These are phyloP conservation scores for Urostyla sp. DNA, from an alignment of 73 alveolate species.

Conservation along the genomic window DNA sequence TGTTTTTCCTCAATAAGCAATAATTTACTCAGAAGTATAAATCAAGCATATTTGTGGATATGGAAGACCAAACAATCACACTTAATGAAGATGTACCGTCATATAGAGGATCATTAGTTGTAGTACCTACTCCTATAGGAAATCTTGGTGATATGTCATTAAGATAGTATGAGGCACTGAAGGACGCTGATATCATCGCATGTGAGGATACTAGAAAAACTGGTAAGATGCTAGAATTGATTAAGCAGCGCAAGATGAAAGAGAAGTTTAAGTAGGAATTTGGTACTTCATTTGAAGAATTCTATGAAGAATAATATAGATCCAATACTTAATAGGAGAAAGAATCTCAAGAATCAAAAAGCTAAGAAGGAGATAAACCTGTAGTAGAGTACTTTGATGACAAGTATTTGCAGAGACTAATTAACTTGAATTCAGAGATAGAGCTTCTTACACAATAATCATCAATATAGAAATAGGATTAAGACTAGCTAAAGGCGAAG, in stretches of 20 bases:
- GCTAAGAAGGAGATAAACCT: slow-evolving; percentile 22
- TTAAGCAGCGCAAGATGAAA: slow-evolving; percentile 64
- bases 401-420: neutral
- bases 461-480: neutral
- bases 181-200: slow-evolving; percentile 85
- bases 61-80: slow-evolving; percentile 21
- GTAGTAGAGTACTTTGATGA: slow-evolving; percentile 47
- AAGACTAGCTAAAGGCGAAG: neutral
- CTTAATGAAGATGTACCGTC: slow-evolving; percentile 18
- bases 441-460: neutral
- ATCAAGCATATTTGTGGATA: slow-evolving; percentile 30
- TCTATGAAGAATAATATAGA: slow-evolving; percentile 58
- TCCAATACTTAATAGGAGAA: slow-evolving; percentile 26
- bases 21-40: slow-evolving; percentile 10
- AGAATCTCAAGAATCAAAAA: slow-evolving; percentile 44
- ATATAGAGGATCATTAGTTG: slow-evolving; percentile 59
- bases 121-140: slow-evolving; percentile 93
- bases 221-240: slow-evolving; percentile 78
- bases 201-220: slow-evolving; percentile 92
- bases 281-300: slow-evolving; percentile 66
- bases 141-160: slow-evolving; percentile 79
- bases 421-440: neutral
- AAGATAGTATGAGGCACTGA: slow-evolving; percentile 78
- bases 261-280: slow-evolving; percentile 62
- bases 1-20: neutral